phyloP scores from a whole-genome alignment of 2,329 filamentous ascomycete species.

The Daldinia eschscholtzii region DNA sequence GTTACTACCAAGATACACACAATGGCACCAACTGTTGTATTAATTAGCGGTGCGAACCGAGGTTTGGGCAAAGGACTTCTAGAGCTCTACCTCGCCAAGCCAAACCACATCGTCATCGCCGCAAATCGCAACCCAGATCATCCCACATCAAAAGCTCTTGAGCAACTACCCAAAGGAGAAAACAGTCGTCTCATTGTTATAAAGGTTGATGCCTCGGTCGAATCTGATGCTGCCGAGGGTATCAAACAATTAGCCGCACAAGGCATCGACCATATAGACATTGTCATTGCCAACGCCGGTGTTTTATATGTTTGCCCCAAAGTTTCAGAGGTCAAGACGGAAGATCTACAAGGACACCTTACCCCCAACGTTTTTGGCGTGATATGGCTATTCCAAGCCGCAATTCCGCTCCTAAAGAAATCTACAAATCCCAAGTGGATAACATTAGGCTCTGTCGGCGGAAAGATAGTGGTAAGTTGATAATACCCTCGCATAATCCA shows the following conservation, averaged over 20 bases:
- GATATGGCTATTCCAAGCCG: constrained; percentile 60
- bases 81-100: constrained; percentile 58
- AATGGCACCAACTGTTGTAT: constrained; percentile 41
- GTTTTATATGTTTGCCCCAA: constrained; percentile 54
- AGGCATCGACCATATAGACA: constrained; percentile 59
- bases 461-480: constrained; percentile 27
- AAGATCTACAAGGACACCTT: constrained; percentile 56
- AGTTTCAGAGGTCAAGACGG: constrained; percentile 52
- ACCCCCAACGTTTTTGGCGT: constrained; percentile 59
- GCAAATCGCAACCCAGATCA: constrained; percentile 53
- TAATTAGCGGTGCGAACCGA: constrained; percentile 57
- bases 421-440: constrained; percentile 35
- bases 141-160: constrained; percentile 50
- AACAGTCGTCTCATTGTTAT: constrained; percentile 57
- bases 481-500: neutral
- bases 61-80: constrained; percentile 56
- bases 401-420: constrained; percentile 55
- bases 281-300: constrained; percentile 67
- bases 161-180: constrained; percentile 53
- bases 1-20: neutral
- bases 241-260: constrained; percentile 51
- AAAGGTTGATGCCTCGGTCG: constrained; percentile 57
- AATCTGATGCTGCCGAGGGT: constrained; percentile 53
- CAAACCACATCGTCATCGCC: constrained; percentile 68
- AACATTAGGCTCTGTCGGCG: constrained; percentile 29